phyloP scores from a whole-genome alignment of 305 asterid genomes.

The Stenogyne calaminthoides region DNA sequence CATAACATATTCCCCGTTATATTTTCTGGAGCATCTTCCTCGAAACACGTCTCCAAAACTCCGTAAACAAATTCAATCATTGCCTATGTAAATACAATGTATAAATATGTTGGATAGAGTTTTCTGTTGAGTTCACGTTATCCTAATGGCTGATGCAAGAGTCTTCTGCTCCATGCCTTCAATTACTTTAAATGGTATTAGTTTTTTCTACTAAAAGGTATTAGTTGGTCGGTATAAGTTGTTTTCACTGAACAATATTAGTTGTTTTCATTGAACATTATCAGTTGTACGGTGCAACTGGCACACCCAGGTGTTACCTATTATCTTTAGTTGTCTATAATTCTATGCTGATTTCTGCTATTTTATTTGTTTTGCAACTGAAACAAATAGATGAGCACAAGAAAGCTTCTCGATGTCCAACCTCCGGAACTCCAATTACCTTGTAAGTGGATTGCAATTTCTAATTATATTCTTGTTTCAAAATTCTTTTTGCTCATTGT shows the following conservation, averaged over 20 bases:
- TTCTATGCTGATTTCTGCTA: conserved; percentile 20
- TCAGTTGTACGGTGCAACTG: too few relatives aligned
- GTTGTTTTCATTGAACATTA: too few relatives aligned
- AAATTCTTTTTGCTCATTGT: conserved; percentile 12
- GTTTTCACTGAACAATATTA: too few relatives aligned
- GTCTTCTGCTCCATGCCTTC: conserved; percentile 11
- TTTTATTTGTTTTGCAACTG: conserved; percentile 23
- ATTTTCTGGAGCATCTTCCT: not conserved
- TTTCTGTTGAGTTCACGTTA: not conserved
- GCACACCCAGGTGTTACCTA: too few relatives aligned
- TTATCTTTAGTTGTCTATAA: conserved; percentile 19
- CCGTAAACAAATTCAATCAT: not conserved
- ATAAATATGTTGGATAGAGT: not conserved
- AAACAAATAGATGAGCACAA: conserved; percentile 26
- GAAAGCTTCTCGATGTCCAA: conserved; percentile 40
- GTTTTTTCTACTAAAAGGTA: too few relatives aligned
- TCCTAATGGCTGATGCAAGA: not conserved
- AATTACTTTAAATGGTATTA: not conserved
- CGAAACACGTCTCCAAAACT: not conserved
- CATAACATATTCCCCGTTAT: not conserved
- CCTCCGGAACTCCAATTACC: conserved; percentile 42
- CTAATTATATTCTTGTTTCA: not conserved
- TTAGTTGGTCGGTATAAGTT: too few relatives aligned
- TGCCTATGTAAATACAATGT: not conserved
- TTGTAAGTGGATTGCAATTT: conserved; percentile 32